Evolutionary conservation across 2,329 filamentous ascomycete genomes (phyloP), one percentile per base, ranked within the genome.

Genomic region (Graphilbum fragrans): DNA sequence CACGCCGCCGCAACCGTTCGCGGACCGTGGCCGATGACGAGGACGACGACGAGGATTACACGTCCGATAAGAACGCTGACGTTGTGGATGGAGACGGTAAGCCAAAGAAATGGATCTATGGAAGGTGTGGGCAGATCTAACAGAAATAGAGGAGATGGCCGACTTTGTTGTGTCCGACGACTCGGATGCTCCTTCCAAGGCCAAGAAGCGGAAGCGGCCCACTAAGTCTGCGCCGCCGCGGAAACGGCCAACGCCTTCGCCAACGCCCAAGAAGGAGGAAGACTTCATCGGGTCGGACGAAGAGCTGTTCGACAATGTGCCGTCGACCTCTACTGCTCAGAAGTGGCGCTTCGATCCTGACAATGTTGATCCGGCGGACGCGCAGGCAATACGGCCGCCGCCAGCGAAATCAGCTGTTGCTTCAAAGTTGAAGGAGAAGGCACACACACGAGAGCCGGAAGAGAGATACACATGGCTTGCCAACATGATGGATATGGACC

Each of bases 381-480:
- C 6, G 29, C 29, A 7, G 23, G 12, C 12, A 16, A 31, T 31
- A 10, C 29, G 29, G 29, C 6, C 29, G 29, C 29, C 29, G 29
- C 29, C 29, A 14, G 29, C 29, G 14, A 5, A 10, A 31, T 10
- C 29, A 31, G 29, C 29, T 5, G 6, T 5, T 5, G 29, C 29
- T 10, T 29, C 61, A 2, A 65, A 65, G 19, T 41, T 50, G 22
- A 77, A 75, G 48, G 65, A 69, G 49, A 94, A 92, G 56, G 85
- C 86, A 4, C 78, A 88, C 55, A 78, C 77, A 23, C 82, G 75
- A 31, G 87, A 94, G 36, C 87, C 88, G 1, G 86, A 93, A 48
- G 72, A 90, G 42, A 74, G 92, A 46, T 93, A 98, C 55, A 63
- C 84, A 12, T 98, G 92, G 92, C 72, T 98, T 41, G 88, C 86